Base-by-base conservation (phyloP, 2,329 filamentous ascomycete genomes). In the Alternaria triticina region DNA sequence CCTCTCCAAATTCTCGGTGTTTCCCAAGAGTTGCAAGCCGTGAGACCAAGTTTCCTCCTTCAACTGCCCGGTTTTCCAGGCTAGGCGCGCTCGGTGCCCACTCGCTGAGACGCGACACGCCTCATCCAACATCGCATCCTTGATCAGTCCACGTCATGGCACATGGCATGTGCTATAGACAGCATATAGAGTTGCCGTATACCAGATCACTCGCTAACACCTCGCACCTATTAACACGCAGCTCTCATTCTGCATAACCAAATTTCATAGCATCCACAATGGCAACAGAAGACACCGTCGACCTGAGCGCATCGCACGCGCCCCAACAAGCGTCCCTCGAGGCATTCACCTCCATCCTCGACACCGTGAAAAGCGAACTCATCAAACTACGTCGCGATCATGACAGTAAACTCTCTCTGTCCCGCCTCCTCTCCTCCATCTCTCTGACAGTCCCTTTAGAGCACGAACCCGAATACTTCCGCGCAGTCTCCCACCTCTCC, bases 391-490 rank as follows among this genome's bases (percentile, higher is more conserved):
- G 79, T 3, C 78, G 67, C 50, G 59, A 76, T 12, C 76, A 79
- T 55, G 75, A 79, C 59, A 80, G 76, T 79, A 72, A 43, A 62
- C 11, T 11, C 22, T 1, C 33, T 6, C 6, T 17, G 6, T 9
- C 6, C 23, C 3, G 3, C 6, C 15, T 3, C 2, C 23, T 20
- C 13, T 5, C 22, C 17, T 9, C 27, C 3, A 15, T 5, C 3
- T 5, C 10, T 22, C 13, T 49, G 30, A 47, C 60, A 45, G 58
- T 50, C 9, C n/a, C 9, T 20, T 5, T 51, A 78, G 76, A 76
- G 60, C 77, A 81, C 59, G 77, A 80, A 52, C 74, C 76, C 8
- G 74, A 77, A 49, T 80, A 80, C 66, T 81, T 80, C 61, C 65
- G 66, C 43, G 68, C 71, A 6, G 76, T 80, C 55, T 82, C 82